Evolutionary conservation across 768 basidiomycete genomes (phyloP), one percentile per base, ranked within the genome.

Genomic region (Russula virescens): DNA sequence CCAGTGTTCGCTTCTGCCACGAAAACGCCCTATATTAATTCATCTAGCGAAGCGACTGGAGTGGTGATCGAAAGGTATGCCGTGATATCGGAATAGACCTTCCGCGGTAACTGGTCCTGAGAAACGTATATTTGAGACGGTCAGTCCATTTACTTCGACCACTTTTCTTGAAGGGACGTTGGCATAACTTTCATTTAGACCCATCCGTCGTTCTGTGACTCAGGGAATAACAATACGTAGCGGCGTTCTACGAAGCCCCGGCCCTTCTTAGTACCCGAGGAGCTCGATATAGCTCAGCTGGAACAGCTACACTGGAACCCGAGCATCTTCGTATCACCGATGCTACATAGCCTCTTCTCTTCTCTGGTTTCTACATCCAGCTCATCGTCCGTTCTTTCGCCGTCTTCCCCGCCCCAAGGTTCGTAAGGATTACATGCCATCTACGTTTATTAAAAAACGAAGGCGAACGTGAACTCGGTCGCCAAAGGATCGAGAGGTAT

Each of bases 221-320:
- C 38, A 38, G 38, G 38, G 38, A 11, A 38, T 38, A 38, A 38
- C 10, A 11, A 38, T 38, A 38, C 38, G n/a, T n/a, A n/a, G n/a
- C 38, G 2, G 38, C 13, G 38, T 38, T 38, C 38, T 38, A 38
- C 34, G 8, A 51, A 34, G 50, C 31, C 21, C 25, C 21, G 23
- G n/a, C 38, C n/a, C 19, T 31, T 31, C 31, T 31, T 31, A 31
- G 5, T 31, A 31, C 40, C 3, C 25, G 14, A 28, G 5, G 43
- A 9, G 23, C 23, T n/a, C 11, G 2, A 40, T 28, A 46, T 5
- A 31, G 25, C 35, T 79, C 72, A 93, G 73, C 91, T 94, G 23
- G 92, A 94, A 71, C 94, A 95, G 67, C 91, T 94, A 72, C 94
- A 97, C 72, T 95, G 93, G 75, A 95, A 94, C 1, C 94, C 94